phyloP scores from a whole-genome alignment of 306 rosid genomes.

The Rosa chinensis region DNA sequence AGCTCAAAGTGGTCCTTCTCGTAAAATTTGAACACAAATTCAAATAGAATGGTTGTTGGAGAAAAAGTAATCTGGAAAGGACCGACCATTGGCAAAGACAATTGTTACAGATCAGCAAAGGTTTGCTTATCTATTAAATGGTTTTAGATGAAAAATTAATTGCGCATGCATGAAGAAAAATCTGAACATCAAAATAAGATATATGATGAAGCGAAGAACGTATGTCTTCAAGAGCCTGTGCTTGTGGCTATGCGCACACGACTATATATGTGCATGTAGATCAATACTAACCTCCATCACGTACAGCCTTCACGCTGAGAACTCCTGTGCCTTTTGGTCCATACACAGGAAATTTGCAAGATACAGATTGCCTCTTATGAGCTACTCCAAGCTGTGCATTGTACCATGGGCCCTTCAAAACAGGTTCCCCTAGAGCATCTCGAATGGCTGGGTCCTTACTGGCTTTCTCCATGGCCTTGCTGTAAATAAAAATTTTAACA shows the following conservation, averaged over 20 bases:
- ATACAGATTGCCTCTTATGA: constrained; percentile 79
- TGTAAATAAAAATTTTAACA: constrained; percentile 33
- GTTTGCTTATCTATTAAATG: neutral
- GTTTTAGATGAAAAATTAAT: neutral
- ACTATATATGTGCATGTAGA: neutral
- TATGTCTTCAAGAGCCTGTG: neutral
- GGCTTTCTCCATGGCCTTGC: constrained; percentile 87
- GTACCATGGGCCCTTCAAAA: constrained; percentile 91
- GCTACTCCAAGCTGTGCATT: constrained; percentile 94
- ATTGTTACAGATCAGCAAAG: neutral
- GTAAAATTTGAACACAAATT: neutral
- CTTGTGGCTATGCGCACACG: neutral
- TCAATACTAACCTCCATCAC: constrained; percentile 67
- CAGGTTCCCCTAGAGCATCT: constrained; percentile 90
- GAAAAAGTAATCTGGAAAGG: neutral
- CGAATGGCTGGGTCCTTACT: constrained; percentile 53
- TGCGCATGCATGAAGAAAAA: neutral
- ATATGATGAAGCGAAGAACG: no score
- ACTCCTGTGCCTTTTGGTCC: constrained; percentile 85
- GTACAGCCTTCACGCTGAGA: constrained; percentile 83
- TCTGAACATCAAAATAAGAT: neutral
- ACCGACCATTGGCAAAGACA: neutral
- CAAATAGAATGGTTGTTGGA: neutral
- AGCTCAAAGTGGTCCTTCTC: neutral
- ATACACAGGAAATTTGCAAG: constrained; percentile 85